Conservation (phyloP, 768 basidiomycete genomes). For the Termitomyces bulborhizus region DNA sequence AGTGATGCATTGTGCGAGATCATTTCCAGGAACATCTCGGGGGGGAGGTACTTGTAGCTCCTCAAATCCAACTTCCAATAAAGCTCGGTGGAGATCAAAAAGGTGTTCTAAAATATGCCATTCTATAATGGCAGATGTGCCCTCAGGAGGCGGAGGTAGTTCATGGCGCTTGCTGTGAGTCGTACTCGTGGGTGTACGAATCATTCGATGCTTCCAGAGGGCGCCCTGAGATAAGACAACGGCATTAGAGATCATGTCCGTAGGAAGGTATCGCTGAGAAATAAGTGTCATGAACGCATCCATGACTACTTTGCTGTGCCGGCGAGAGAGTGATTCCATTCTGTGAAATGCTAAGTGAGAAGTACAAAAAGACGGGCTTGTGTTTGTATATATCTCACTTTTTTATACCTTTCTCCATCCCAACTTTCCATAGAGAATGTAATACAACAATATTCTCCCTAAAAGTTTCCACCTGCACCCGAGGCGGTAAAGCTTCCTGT, state of each 20-base stretch:
- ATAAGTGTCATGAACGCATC: constrained; percentile 57
- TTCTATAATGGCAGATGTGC: constrained; percentile 43
- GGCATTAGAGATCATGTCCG: constrained; percentile 70
- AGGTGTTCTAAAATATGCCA: constrained; percentile 63
- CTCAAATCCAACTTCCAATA: constrained; percentile 60
- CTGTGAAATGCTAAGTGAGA: constrained; percentile 20
- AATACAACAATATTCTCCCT: constrained; percentile 71
- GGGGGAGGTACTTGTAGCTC: constrained; percentile 55
- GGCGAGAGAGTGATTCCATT: constrained; percentile 40
- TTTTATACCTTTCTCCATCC: constrained; percentile 44
- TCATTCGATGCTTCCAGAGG: constrained; percentile 79
- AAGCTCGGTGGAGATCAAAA: constrained; percentile 52
- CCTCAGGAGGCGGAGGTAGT: constrained; percentile 19
- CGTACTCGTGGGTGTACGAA: constrained; percentile 39
- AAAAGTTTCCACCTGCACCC: constrained; percentile 54
- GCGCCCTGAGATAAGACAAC: constrained; percentile 74
- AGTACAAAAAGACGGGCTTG: background rate
- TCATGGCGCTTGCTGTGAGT: constrained; percentile 20
- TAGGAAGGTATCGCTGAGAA: constrained; percentile 62
- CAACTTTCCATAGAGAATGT: constrained; percentile 67
- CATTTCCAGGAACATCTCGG: constrained; percentile 46
- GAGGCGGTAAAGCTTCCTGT: constrained; percentile 33
- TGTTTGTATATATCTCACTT: constrained; percentile 44
- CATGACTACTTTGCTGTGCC: constrained; percentile 41
- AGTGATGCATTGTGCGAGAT: constrained; percentile 77